Base-by-base conservation (phyloP, 2,329 filamentous ascomycete genomes). In the Botryosphaeria agaves region DNA sequence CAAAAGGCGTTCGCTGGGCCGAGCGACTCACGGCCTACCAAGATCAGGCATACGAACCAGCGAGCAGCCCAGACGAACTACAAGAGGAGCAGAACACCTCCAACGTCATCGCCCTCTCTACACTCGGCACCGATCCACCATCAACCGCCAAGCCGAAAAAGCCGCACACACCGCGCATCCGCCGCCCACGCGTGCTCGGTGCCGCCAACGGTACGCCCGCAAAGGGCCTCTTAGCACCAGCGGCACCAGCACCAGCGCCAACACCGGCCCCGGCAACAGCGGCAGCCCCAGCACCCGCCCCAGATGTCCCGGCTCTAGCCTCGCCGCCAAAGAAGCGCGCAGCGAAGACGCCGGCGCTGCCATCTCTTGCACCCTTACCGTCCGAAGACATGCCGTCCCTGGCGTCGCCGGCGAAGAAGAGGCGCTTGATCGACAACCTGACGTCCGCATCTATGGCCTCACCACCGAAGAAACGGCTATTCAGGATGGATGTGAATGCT, bases 21-120 rank as follows among this genome's bases (percentile, higher is more conserved):
- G 51, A 61, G 37, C 53, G 51, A 17, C 42, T 66, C 7, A 54
- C 51, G 5, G 57, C 59, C 33, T 62, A 55, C 36, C 57, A 56
- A 27, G 56, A 59, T 34, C 24, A 27, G 8, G 29, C 26, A 15
- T 33, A 29, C 11, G 28, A 18, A 14, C n/a, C n/a, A n/a, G n/a
- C n/a, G n/a, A 18, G 26, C 17, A 9, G 18, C 14, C 3, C 14
- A 14, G 23, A 26, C 7, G 9, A 28, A 21, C 11, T 18, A 31
- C 4, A 29, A 30, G 20, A 28, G 30, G 23, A 8, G 8, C 14
- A 15, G 26, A 9, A 5, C 26, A 12, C 9, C 4, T 15, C 5
- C 17, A 23, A 2, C 23, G 24, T 5, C 30, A 28, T 6, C 18
- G 11, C 5, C 14, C 7, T 5, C 11, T 17, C 8, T 19, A 31